Base-by-base conservation (phyloP, 2,329 filamentous ascomycete species). In the Mariannaea sp. region DNA sequence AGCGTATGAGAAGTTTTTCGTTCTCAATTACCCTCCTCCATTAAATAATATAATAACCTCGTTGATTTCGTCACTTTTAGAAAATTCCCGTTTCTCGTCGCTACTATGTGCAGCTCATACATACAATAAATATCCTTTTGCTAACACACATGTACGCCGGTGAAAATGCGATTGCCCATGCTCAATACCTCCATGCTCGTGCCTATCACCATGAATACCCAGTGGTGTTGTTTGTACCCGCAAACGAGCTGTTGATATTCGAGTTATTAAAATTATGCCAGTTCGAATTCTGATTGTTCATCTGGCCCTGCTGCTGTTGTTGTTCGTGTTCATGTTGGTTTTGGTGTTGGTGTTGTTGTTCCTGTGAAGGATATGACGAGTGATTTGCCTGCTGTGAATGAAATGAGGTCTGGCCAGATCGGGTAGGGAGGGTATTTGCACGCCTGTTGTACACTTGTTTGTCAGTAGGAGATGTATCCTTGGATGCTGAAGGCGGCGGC, bases 231-330 rank as follows among this genome's bases (percentile, higher is more conserved):
- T 54, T 52, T n/a, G 50, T 56, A 5, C 57, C 16, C 9, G 56
- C 38, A 49, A 61, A 60, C 9, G 64, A 59, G 26, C 17, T 43
- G 43, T 33, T 61, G 39, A 40, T 60, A 20, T 58, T 56, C 0
- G 58, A 52, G 26, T 60, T 57, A 47, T 64, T 64, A n/a, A 64
- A 70, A 38, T 27, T 39, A 27, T 68, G 68, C 68, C 68, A 70
- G 39, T 50, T 45, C 7, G 57, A 26, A 24, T 61, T 59, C 48
- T 64, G 62, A 38, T 49, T 53, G 7, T 50, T 12, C 38, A 54
- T 32, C 26, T 65, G 61, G 8, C 41, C 48, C 26, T 61, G 51
- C 30, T 56, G 58, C 20, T 6, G 9, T 16, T 36, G 33, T 19
- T 38, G 35, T n/a, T n/a, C n/a, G n/a, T n/a, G n/a, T n/a, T n/a